Base-by-base conservation (phyloP, 2,329 filamentous ascomycete species). In the Fusarium cicatricum region DNA sequence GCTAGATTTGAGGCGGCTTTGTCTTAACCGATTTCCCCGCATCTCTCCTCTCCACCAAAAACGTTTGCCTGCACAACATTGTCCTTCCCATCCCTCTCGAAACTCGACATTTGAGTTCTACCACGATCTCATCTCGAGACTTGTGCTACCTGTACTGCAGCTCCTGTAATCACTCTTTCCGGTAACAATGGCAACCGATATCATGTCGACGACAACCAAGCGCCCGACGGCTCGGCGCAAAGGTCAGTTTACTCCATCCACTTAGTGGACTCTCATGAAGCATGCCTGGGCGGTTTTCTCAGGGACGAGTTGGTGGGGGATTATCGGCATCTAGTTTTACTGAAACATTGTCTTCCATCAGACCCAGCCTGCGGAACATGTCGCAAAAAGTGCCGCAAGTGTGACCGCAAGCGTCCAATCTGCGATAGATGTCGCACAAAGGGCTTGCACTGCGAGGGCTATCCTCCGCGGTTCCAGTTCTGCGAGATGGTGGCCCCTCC, bases 381-480 rank as follows among this genome's bases (percentile, higher is more conserved):
- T 36, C 68, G 70, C 33, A 72, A 66, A 23, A 72, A 72, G 48
- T 72, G 70, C 33, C 69, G 70, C n/a, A 72, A 71, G 50, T 72
- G 70, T 41, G 70, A 72, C 31, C 62, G 70, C 7, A 62, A 64
- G 23, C 65, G 70, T 2, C 70, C 70, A 4, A 45, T 66, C 10
- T 72, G 70, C 21, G 66, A 70, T 28, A 61, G 70, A 58, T 72
- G 70, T 19, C 62, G 60, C 21, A 49, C 54, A 9, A 72, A 71
- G 21, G 70, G 70, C 6, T 60, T 72, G 11, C 62, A 66, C 4
- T 72, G 70, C 23, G 70, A 72, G n/a, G 70, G 70, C 4, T 72
- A 72, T 16, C 70, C 70, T 1, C 67, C 70, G 0, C 51, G 55
- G 2, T 72, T 71, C 16, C 67, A 72, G 26, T 72, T 72, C 32